Percentiles rank a stretch among this genome's conserved stretches.
These are phyloP conservation scores for Aspergillus ruber DNA, from an alignment of 2,329 filamentous ascomycete species.

Conservation along the genomic window DNA sequence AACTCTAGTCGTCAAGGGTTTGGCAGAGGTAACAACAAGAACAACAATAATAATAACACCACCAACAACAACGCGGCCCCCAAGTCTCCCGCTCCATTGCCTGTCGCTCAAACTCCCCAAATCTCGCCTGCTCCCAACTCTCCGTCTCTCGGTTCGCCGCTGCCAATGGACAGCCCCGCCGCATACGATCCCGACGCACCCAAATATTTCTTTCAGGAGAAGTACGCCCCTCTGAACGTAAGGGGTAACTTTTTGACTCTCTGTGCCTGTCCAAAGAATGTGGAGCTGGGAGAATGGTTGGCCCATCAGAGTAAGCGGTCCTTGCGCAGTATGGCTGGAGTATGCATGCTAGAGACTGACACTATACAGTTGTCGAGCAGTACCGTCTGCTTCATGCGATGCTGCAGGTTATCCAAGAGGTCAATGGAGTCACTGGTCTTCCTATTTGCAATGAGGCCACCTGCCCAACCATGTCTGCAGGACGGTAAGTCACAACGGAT, in stretches of 20 bases:
- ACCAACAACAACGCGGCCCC: slow-evolving; percentile 32
- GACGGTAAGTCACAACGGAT: slow-evolving; percentile 59
- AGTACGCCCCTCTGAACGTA: slow-evolving; percentile 73
- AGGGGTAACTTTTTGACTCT: slow-evolving; percentile 97
- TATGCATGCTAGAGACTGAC: neutral
- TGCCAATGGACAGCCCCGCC: slow-evolving; percentile 30
- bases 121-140: slow-evolving; percentile 31
- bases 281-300: slow-evolving; percentile 92
- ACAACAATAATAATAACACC: slow-evolving; percentile 27
- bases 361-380: slow-evolving; percentile 72
- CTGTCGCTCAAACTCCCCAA: slow-evolving; percentile 23
- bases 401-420: slow-evolving; percentile 79
- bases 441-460: slow-evolving; percentile 76
- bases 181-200: slow-evolving; percentile 37
- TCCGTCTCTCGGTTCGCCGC: slow-evolving; percentile 32
- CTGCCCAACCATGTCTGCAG: slow-evolving; percentile 91
- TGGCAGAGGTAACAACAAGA: slow-evolving; percentile 43
- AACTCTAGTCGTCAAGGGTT: slow-evolving; percentile 42
- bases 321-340: neutral
- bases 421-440: slow-evolving; percentile 65
- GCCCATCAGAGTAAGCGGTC: slow-evolving; percentile 73
- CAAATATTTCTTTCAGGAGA: slow-evolving; percentile 48
- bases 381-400: slow-evolving; percentile 85
- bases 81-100: slow-evolving; percentile 28
- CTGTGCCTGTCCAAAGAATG: slow-evolving; percentile 84